Percentiles rank a stretch among this genome's conserved stretches.
phyloP scores from a whole-genome alignment of 176 grass and related monocot genomes.

The Panicum miliaceum region DNA sequence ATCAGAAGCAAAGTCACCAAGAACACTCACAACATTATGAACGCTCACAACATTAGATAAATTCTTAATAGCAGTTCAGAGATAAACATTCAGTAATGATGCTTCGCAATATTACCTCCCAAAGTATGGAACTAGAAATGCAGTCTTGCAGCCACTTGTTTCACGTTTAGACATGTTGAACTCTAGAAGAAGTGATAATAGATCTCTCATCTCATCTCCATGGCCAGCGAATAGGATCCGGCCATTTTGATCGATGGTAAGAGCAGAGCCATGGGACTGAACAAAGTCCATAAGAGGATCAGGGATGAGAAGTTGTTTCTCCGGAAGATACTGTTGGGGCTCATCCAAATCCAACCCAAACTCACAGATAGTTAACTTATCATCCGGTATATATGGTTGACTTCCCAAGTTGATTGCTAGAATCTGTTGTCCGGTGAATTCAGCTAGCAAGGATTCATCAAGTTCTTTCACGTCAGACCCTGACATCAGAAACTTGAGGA shows the following conservation, averaged over 20 bases:
- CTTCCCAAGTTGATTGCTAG: slow-evolving; percentile 45
- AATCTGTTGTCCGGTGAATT: slow-evolving; percentile 52
- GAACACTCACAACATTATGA: neutral
- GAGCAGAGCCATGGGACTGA: slow-evolving; percentile 41
- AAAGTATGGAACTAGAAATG: slow-evolving; percentile 87
- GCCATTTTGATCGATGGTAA: slow-evolving; percentile 55
- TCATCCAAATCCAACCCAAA: slow-evolving; percentile 51
- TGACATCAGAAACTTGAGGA: slow-evolving; percentile 76
- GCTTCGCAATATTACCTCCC: slow-evolving; percentile 53
- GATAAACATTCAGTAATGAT: neutral
- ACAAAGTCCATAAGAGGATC: slow-evolving; percentile 58
- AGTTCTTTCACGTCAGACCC: slow-evolving; percentile 49
- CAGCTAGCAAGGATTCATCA: slow-evolving; percentile 59
- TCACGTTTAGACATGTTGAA: slow-evolving; percentile 56
- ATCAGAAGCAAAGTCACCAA: neutral
- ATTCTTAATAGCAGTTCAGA: neutral
- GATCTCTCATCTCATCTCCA: slow-evolving; percentile 64
- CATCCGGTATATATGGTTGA: slow-evolving; percentile 49
- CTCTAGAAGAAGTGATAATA: slow-evolving; percentile 57
- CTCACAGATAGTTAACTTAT: slow-evolving; percentile 57
- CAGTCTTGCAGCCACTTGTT: slow-evolving; percentile 52
- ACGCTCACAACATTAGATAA: neutral
- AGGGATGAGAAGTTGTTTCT: slow-evolving; percentile 56
- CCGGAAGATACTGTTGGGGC: slow-evolving; percentile 46
- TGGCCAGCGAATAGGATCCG: slow-evolving; percentile 58